Evolutionary conservation across 2,329 filamentous ascomycete genomes (phyloP).

Genomic region (Hypoxylon sp.): DNA sequence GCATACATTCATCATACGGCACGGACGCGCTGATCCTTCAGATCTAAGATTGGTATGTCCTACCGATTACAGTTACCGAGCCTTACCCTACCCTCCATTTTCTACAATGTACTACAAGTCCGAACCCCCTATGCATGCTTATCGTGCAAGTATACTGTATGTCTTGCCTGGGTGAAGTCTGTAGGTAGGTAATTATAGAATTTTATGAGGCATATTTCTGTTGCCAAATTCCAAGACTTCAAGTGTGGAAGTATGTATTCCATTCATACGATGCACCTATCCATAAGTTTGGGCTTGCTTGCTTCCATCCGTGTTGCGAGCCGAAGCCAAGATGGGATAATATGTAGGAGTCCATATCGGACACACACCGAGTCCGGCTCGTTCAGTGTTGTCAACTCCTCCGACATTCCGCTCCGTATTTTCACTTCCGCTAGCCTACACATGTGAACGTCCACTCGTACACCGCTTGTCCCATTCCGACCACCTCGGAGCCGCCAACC

Average conservation of each 20-base stretch:
- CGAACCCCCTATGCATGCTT: background rate
- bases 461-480: slow-evolving; percentile 15
- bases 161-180: slow-evolving; percentile 1
- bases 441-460: slow-evolving; percentile 7
- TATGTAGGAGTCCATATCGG: slow-evolving; percentile 9
- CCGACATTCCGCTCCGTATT: slow-evolving; percentile 22
- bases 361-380: slow-evolving; percentile 2
- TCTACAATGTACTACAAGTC: too few relatives aligned
- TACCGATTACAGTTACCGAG: slow-evolving; percentile 24
- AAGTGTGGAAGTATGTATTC: too few relatives aligned
- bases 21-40: slow-evolving; percentile 7
- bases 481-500: slow-evolving; percentile 12
- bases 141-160: background rate
- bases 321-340: too few relatives aligned
- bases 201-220: background rate
- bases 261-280: too few relatives aligned
- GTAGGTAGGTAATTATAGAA: background rate
- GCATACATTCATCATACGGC: slow-evolving; percentile 4
- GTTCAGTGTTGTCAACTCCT: slow-evolving; percentile 9
- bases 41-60: slow-evolving; percentile 29
- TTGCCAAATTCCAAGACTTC: too few relatives aligned
- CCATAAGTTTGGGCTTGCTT: too few relatives aligned
- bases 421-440: slow-evolving; percentile 17
- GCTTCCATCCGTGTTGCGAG: too few relatives aligned
- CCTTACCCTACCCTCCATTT: background rate